Conservation (phyloP, 208 protist species). For the Naegleria lovaniensis region DNA sequence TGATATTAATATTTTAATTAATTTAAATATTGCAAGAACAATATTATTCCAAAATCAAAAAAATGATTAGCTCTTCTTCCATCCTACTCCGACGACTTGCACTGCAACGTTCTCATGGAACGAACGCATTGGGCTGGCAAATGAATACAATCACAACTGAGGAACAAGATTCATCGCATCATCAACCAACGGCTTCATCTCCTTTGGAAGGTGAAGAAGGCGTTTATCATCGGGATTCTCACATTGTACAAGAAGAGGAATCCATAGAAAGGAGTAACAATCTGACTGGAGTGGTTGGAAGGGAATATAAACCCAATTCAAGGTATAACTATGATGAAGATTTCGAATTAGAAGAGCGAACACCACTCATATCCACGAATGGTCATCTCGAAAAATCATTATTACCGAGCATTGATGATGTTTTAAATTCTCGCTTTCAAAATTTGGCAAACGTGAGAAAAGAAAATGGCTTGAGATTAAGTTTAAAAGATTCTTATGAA, state of each 20-base stretch:
- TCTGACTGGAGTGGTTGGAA: background rate
- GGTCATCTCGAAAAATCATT: background rate
- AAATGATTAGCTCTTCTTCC: background rate
- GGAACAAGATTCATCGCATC: too few relatives aligned
- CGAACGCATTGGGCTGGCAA: background rate
- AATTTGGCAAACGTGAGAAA: background rate
- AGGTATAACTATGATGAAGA: background rate
- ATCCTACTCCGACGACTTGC: background rate
- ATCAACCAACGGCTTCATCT: too few relatives aligned
- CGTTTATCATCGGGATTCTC: too few relatives aligned
- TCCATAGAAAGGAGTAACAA: background rate
- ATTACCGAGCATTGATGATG: background rate
- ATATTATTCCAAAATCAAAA: too few relatives aligned
- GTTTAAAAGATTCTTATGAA: background rate
- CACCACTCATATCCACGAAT: background rate
- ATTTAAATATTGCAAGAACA: too few relatives aligned
- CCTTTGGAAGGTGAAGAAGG: too few relatives aligned
- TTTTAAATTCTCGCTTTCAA: background rate
- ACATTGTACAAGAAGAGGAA: background rate
- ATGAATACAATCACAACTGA: too few relatives aligned
- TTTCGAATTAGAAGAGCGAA: background rate
- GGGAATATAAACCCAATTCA: background rate
- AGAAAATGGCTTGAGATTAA: background rate
- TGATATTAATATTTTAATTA: too few relatives aligned
- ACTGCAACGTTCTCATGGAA: too few relatives aligned